Base-by-base conservation (phyloP, 345 rosid species). In the Psidium guajava region DNA sequence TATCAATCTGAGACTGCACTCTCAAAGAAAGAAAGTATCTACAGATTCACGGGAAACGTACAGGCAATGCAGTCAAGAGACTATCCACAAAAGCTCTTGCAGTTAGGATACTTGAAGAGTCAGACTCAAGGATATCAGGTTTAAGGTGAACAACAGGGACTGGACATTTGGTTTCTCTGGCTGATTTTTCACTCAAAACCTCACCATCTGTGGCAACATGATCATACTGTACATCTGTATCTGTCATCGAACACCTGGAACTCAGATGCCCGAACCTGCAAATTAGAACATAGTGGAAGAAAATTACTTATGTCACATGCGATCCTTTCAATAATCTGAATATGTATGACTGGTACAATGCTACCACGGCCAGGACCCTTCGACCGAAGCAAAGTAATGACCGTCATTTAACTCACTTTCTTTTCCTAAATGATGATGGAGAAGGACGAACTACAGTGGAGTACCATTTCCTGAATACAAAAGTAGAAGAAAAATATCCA, bases 1-100 rank as follows among this genome's bases (percentile, higher is more conserved):
- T 1, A 13, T 69, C 47, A 69, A 69, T 69, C 20, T 69, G 77
- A 36, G 2, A 57, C 21, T 58, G 59, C 40, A 53, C 44, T 49
- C 42, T n/a, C 0, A 50, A 49, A 20, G 25, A 82, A 18, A 8
- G 22, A 36, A 69, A 32, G 47, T 8, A 5, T 69, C 22, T 18
- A 36, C 22, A 18, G 47, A 69, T 69, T 69, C 47, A 16, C 58
- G 32, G 83, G 81, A 25, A 85, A 86, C 95, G 22, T 91, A 95
- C 99, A 3, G 97, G 98, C 88, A 97, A 88, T 73, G 91, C 88
- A 32, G 95, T 92, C 91, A 97, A 88, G 81, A 97, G 91, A 61
- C 93, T 92, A 87, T 94, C 98, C 9, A 92, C 92, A 84, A 85
- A 95, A 84, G 95, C 89, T 73, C 90, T 88, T 85, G 91, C 94